A percentile compares a stretch with the other conserved stretches of the same genome.
phyloP scores from a whole-genome alignment of 164 flowering plant species.

The Vitis amurensis region DNA sequence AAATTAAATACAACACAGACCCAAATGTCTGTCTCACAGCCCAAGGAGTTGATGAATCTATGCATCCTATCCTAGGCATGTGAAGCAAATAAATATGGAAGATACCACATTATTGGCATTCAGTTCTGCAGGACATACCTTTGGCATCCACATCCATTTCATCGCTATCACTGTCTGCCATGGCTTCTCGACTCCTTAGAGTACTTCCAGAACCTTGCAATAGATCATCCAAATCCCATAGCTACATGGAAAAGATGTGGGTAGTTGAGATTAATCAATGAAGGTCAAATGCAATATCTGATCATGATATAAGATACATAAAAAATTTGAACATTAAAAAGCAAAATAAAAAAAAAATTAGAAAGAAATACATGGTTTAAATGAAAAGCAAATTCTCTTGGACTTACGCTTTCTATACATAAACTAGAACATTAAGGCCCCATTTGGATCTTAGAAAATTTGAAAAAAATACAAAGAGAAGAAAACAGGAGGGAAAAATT shows the following conservation, averaged over 20 bases:
- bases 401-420: too few relatives aligned
- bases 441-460: too few relatives aligned
- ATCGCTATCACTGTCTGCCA: conserved; percentile 45
- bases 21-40: neutral
- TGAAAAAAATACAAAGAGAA: too few relatives aligned
- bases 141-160: conserved; percentile 56
- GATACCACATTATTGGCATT: conserved; percentile 26
- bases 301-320: neutral
- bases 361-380: too few relatives aligned
- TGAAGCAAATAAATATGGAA: conserved; percentile 5
- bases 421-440: too few relatives aligned
- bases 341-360: too few relatives aligned
- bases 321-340: neutral
- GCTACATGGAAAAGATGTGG: conserved; percentile 29
- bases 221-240: conserved; percentile 68
- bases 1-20: neutral
- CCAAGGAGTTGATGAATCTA: too few relatives aligned
- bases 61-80: too few relatives aligned
- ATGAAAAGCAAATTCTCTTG: too few relatives aligned
- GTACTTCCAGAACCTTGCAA: conserved; percentile 36
- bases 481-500: too few relatives aligned
- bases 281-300: neutral
- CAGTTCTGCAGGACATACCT: too few relatives aligned
- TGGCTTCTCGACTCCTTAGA: conserved; percentile 21
- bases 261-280: neutral